Evolutionary conservation across 2,329 filamentous ascomycete genomes (phyloP).

Genomic region (Onygenales sp.): DNA sequence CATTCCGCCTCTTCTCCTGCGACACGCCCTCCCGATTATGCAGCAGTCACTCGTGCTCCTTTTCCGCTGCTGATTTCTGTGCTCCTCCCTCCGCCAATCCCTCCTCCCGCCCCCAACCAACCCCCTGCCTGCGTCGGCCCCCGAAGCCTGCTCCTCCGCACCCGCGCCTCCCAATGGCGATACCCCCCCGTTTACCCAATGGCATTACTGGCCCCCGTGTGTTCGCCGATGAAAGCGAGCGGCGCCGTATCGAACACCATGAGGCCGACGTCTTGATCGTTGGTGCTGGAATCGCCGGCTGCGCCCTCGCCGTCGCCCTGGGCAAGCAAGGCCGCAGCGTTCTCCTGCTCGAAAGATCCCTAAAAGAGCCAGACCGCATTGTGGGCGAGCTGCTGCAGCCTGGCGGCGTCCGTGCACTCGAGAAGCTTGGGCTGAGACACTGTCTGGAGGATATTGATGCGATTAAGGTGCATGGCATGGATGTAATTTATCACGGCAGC

Average conservation of each 20-base stretch:
- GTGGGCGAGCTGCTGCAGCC: conserved; percentile 93
- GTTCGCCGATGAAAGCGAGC: conserved; percentile 22
- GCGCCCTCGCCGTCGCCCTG: conserved; percentile 72
- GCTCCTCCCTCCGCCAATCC: conserved; percentile 30
- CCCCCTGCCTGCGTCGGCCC: background rate
- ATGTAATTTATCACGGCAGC: conserved; percentile 71
- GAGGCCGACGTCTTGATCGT: conserved; percentile 80
- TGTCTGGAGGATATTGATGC: conserved; percentile 87
- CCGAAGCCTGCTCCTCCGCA: too few species aligned
- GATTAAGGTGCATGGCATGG: conserved; percentile 72
- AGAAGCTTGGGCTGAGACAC: conserved; percentile 67
- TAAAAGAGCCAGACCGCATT: conserved; percentile 91
- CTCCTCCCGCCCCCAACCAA: background rate
- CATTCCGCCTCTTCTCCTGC: too few species aligned
- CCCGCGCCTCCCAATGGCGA: background rate
- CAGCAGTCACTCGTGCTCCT: conserved; percentile 31
- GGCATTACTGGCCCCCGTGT: background rate
- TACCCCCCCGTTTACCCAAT: background rate
- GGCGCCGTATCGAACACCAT: conserved; percentile 46
- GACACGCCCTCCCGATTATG: too few species aligned
- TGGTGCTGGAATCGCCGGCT: conserved; percentile 83
- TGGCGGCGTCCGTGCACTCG: conserved; percentile 72
- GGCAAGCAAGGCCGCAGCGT: conserved; percentile 87
- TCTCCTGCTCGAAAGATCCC: conserved; percentile 74
- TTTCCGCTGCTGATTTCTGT: conserved; percentile 81